phyloP scores from a whole-genome alignment of 1,284 basidiomycete genomes.

The Wolfiporia cocos region DNA sequence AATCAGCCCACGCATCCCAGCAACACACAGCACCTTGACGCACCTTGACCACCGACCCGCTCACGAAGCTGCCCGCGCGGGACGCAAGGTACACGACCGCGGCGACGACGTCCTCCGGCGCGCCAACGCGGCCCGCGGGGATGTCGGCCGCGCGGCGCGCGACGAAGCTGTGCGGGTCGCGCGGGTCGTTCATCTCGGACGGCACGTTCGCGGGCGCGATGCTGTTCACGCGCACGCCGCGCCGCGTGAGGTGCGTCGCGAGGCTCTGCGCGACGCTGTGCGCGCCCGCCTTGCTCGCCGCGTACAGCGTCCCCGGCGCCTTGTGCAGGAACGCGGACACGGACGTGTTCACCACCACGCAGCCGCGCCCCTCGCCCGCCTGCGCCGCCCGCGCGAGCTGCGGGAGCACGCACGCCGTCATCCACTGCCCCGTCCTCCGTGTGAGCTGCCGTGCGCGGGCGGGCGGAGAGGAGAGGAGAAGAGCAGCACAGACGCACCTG shows the following conservation, averaged over 20 bases:
- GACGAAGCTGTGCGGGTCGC: constrained; percentile 13
- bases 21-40: too few relatives aligned
- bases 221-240: constrained; percentile 18
- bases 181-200: constrained; percentile 13
- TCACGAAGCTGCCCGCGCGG: constrained; percentile 14
- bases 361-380: constrained; percentile 12
- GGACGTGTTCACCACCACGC: constrained; percentile 16
- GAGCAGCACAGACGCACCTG: constrained; percentile 9
- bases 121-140: constrained; percentile 14
- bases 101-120: constrained; percentile 14
- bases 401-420: constrained; percentile 15
- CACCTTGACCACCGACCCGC: constrained; percentile 13
- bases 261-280: constrained; percentile 16
- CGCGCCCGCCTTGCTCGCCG: constrained; percentile 14
- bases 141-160: constrained; percentile 6
- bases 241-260: constrained; percentile 14
- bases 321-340: constrained; percentile 15
- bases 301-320: constrained; percentile 11
- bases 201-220: constrained; percentile 15
- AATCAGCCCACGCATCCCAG: too few relatives aligned
- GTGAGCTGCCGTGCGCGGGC: neutral
- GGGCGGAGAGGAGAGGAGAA: neutral
- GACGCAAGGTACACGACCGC: constrained; percentile 14
- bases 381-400: constrained; percentile 13
- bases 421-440: constrained; percentile 8